phyloP scores from a whole-genome alignment of 768 basidiomycete species.

The Termitomyces sp. region DNA sequence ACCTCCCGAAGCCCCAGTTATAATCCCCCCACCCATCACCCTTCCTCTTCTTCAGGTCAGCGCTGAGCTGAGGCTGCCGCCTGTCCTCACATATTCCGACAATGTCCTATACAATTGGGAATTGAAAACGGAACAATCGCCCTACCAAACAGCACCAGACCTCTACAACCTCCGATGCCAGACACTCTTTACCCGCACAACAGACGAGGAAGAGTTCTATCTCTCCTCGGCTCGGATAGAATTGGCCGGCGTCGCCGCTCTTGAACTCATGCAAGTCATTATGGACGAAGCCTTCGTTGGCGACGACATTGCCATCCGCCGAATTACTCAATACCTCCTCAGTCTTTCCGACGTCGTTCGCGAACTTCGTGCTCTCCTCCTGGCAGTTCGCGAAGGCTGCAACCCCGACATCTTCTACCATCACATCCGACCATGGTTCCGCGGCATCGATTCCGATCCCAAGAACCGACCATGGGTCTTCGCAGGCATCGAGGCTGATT shows the following conservation, averaged over 20 bases:
- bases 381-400: conserved; percentile 68
- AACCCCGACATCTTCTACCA: conserved; percentile 76
- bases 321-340: conserved; percentile 64
- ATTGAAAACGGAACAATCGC: conserved; percentile 28
- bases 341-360: conserved; percentile 64
- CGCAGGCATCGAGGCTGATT: conserved; percentile 49
- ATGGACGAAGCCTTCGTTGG: conserved; percentile 91
- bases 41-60: conserved; percentile 77
- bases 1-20: conserved; percentile 44
- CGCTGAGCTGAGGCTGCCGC: conserved; percentile 73
- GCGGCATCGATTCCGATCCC: conserved; percentile 61
- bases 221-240: conserved; percentile 88
- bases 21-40: conserved; percentile 72
- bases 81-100: conserved; percentile 90
- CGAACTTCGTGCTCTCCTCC: conserved; percentile 62
- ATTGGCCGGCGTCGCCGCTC: conserved; percentile 79
- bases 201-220: conserved; percentile 90
- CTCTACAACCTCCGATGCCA: conserved; percentile 63
- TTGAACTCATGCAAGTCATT: conserved; percentile 81
- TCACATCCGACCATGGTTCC: conserved; percentile 79
- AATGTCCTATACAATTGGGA: conserved; percentile 90
- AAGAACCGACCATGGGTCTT: conserved; percentile 47
- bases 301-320: conserved; percentile 61
- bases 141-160: conserved; percentile 32
- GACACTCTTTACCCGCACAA: conserved; percentile 74